Evolutionary conservation across 306 rosid species (phyloP).

Genomic region (Rosa chinensis): DNA sequence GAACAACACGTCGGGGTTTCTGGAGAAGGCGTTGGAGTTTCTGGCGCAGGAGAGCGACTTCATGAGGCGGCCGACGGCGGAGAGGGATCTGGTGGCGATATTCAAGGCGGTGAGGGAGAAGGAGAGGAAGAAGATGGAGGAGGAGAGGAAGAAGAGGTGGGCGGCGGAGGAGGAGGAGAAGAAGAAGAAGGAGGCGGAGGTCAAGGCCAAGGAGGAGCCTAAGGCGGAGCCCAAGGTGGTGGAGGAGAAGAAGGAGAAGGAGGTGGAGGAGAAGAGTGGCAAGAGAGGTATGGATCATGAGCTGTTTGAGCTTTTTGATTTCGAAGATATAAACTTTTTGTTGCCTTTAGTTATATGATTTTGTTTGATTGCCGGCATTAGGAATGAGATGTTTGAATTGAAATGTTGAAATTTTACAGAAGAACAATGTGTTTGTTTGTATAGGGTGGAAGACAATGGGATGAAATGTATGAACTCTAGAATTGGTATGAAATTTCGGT

Average conservation of each 20-base stretch:
- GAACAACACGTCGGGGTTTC: constrained; percentile 52
- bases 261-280: constrained; percentile 25
- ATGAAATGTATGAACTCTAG: not conserved
- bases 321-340: not conserved
- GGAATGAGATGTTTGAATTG: not conserved
- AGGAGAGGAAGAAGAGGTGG: constrained; percentile 29
- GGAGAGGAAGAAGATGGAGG: constrained; percentile 36
- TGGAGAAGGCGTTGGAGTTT: constrained; percentile 59
- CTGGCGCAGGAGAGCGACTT: constrained; percentile 46
- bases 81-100: constrained; percentile 37
- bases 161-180: constrained; percentile 25
- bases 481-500: not conserved
- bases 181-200: constrained; percentile 20
- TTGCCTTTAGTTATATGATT: not conserved
- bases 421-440: not conserved
- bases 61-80: constrained; percentile 44
- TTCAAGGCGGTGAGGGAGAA: constrained; percentile 37
- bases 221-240: constrained; percentile 18
- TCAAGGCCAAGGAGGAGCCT: constrained; percentile 7
- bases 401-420: not conserved
- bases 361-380: not conserved
- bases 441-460: not conserved
- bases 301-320: no score
- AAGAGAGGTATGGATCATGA: constrained; percentile 31
- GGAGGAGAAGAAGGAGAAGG: constrained; percentile 24